phyloP scores from a whole-genome alignment of 1,284 basidiomycete species.

The Rhodotorula sp. region DNA sequence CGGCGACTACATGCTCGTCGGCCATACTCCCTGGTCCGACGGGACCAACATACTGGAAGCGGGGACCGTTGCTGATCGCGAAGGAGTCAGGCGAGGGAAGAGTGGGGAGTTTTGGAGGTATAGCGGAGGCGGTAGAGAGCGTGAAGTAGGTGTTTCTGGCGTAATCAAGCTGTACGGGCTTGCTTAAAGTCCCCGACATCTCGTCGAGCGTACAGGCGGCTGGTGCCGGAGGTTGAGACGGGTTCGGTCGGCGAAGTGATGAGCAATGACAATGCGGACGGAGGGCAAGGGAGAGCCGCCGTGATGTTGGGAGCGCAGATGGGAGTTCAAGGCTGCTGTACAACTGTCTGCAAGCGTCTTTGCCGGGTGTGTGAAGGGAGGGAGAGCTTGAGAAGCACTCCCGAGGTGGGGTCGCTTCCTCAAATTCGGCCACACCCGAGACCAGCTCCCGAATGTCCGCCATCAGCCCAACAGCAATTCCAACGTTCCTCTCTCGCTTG shows the following conservation, averaged over 20 bases:
- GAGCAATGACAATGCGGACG: neutral
- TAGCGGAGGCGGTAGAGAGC: neutral
- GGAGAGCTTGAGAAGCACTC: too few species aligned
- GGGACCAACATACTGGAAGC: neutral
- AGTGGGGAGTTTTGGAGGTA: neutral
- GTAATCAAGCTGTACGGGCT: neutral
- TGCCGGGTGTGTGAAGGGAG: neutral
- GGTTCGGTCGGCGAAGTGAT: neutral
- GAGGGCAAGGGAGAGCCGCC: neutral
- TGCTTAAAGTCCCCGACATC: neutral
- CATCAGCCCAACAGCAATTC: neutral
- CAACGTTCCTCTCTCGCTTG: neutral
- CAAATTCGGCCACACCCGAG: accelerated
- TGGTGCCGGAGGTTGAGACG: too few species aligned
- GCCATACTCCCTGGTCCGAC: neutral
- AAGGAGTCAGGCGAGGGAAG: neutral
- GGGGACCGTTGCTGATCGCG: neutral
- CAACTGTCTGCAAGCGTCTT: too few species aligned
- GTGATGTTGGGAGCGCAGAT: neutral
- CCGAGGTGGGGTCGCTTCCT: neutral
- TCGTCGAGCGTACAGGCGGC: neutral
- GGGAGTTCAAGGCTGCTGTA: too few species aligned
- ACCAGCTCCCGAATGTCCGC: too few species aligned
- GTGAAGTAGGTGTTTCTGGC: neutral
- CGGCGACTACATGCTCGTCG: neutral